Evolutionary conservation across 148 eudicot species (phyloP), one percentile per base, ranked within the genome.

Genomic region (Nepenthes gracilis): DNA sequence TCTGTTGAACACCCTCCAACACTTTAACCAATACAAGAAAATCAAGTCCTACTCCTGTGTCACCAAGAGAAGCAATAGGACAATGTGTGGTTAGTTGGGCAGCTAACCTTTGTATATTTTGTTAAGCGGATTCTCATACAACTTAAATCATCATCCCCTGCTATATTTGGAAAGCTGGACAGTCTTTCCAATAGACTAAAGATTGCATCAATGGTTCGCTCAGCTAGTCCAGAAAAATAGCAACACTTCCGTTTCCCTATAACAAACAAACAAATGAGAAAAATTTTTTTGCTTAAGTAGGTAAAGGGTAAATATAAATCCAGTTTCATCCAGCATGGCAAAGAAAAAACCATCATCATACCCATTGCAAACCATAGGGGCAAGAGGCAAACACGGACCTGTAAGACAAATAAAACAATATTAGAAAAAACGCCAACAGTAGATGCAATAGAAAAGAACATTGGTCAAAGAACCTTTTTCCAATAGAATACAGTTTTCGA

Each of bases 331-430:
- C 23, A 62, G 14, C 12, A 36, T 8, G 10, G 34, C 50, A 62
- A 15, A 64, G 52, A 8, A 13, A 11, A 12, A 38, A 23, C 23
- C 23, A 23, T 47, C 47, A 64, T 51, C 82, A 69, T 82, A 92
- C 98, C 98, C 75, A 81, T 75, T 61, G 75, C 75, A 74, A 80
- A 92, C 88, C 94, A 82, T 62, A 84, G 74, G 12, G 98, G 94
- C 64, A 92, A 75, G 53, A 92, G 81, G 72, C 59, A 50, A 67
- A 74, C 51, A 55, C 83, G 96, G 63, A 88, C 72, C 94, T 92
- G 96, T 64, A 55, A 15, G 66, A 55, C 13, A 63, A 13, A 64
- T 54, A 12, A 66, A 67, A 11, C 2, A 36, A 54, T 35, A 60
- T 51, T 38, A 53, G 15, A 69, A 8, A 45, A 37, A 59, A 45